These are phyloP conservation scores for Bolboschoenus planiculmis DNA, from an alignment of 176 grass and related monocot genomes.

Conservation along the genomic window DNA sequence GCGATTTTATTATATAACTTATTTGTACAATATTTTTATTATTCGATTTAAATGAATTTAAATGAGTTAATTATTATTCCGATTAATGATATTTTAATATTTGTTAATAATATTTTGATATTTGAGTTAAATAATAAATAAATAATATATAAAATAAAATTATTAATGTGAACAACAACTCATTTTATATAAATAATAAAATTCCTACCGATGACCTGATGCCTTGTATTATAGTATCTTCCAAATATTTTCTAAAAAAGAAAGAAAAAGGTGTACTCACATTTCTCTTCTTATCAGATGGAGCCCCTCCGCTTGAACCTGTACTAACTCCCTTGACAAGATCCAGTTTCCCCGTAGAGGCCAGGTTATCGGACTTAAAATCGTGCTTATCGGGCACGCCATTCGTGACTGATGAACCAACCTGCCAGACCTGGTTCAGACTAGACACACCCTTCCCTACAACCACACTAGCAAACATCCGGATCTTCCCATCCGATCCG, in stretches of 20 bases:
- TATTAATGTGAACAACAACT: no score
- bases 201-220: no score
- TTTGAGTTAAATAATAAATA: no score
- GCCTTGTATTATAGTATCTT: no score
- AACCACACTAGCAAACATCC: constrained; percentile 44
- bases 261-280: constrained; percentile 33
- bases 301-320: constrained; percentile 15
- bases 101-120: no score
- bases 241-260: not conserved
- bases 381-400: constrained; percentile 16
- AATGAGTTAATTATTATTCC: no score
- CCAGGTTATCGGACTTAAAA: not conserved
- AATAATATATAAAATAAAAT: no score
- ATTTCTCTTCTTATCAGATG: constrained; percentile 38
- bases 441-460: constrained; percentile 30
- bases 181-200: no score
- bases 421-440: constrained; percentile 81
- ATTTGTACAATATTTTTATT: no score
- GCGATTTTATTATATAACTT: no score
- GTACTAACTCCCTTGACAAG: constrained; percentile 37
- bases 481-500: constrained; percentile 34
- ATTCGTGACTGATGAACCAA: not conserved
- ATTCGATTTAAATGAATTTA: no score
- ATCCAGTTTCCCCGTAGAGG: constrained; percentile 52
- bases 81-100: no score